Evolutionary conservation across 2,329 filamentous ascomycete genomes (phyloP).

Genomic region (Lachnellula cervina): DNA sequence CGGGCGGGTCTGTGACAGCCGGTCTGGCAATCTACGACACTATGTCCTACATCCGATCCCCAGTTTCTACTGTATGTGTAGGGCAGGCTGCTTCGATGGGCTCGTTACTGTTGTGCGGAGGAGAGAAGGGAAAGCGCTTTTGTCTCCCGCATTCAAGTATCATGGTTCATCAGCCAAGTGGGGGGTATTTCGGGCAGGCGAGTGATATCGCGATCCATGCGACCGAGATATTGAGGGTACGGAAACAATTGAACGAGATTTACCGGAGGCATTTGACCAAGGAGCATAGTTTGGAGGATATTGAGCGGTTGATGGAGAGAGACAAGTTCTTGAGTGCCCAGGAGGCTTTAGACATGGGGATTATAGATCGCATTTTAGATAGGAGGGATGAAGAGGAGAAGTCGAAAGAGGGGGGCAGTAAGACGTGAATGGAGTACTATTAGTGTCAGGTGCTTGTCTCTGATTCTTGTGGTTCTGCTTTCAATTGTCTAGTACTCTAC

Average conservation of each 20-base stretch:
- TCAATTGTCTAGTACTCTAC: too few species aligned
- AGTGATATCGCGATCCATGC: constrained; percentile 94
- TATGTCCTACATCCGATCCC: constrained; percentile 92
- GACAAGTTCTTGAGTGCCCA: constrained; percentile 90
- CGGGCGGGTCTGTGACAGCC: constrained; percentile 87
- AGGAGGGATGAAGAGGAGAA: constrained; percentile 40
- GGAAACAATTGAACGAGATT: constrained; percentile 83
- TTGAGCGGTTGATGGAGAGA: constrained; percentile 93
- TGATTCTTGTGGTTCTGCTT: not conserved
- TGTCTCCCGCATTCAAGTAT: constrained; percentile 89
- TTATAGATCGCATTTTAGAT: constrained; percentile 84
- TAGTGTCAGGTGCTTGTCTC: not conserved
- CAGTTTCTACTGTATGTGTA: constrained; percentile 91
- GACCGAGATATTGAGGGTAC: constrained; percentile 86
- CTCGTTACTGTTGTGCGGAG: constrained; percentile 79
- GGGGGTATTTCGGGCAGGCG: constrained; percentile 61
- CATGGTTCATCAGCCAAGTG: constrained; percentile 95
- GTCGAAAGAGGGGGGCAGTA: not conserved
- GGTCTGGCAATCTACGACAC: constrained; percentile 94
- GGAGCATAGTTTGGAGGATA: constrained; percentile 73
- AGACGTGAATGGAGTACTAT: not conserved
- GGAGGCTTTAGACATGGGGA: constrained; percentile 83
- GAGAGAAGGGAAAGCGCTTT: constrained; percentile 77
- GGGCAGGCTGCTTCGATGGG: constrained; percentile 96
- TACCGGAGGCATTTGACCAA: constrained; percentile 82